A percentile compares a stretch with the other conserved stretches of the same genome.
Conservation (phyloP, 2,329 filamentous ascomycete species). For the Kalmusia sp. region DNA sequence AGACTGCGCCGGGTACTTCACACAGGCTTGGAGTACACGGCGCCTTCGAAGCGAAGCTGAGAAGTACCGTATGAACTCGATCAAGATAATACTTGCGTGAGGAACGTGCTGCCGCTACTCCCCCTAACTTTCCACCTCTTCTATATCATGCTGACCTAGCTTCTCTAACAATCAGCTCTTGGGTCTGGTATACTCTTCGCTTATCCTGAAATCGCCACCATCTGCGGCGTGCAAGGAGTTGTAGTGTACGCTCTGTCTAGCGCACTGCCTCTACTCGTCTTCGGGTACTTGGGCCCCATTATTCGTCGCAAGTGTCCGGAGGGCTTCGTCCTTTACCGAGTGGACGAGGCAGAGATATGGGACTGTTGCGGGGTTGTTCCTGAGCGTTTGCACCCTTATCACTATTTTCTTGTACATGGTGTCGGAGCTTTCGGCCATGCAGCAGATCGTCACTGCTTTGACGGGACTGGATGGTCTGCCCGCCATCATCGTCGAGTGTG, state of each 20-base stretch:
- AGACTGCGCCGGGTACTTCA: constrained; percentile 14
- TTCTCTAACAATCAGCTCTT: constrained; percentile 64
- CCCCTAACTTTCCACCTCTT: constrained; percentile 50
- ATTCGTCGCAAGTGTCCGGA: constrained; percentile 82
- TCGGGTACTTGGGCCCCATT: constrained; percentile 76
- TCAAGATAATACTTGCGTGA: constrained; percentile 99
- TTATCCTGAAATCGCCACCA: constrained; percentile 81
- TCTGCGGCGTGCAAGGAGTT: constrained; percentile 79
- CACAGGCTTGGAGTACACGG: constrained; percentile 11
- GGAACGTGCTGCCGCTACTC: constrained; percentile 91
- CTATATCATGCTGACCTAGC: constrained; percentile 43
- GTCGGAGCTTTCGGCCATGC: constrained; percentile 79
- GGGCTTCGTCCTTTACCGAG: constrained; percentile 83
- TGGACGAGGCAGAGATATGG: constrained; percentile 85
- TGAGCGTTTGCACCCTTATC: constrained; percentile 79
- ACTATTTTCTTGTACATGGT: constrained; percentile 90
- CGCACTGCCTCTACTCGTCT: constrained; percentile 74
- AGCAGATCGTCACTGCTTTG: constrained; percentile 77
- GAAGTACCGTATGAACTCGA: constrained; percentile 96
- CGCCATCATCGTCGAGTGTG: constrained; percentile 77
- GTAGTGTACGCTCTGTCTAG: constrained; percentile 78
- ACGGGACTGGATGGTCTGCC: constrained; percentile 78
- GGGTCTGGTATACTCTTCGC: constrained; percentile 84
- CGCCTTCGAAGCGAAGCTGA: constrained; percentile 72
- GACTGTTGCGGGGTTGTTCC: constrained; percentile 70